Evolutionary conservation across 2,329 filamentous ascomycete species (phyloP), one percentile per base, ranked within the genome.

Genomic region (Microdochium bolleyi): DNA sequence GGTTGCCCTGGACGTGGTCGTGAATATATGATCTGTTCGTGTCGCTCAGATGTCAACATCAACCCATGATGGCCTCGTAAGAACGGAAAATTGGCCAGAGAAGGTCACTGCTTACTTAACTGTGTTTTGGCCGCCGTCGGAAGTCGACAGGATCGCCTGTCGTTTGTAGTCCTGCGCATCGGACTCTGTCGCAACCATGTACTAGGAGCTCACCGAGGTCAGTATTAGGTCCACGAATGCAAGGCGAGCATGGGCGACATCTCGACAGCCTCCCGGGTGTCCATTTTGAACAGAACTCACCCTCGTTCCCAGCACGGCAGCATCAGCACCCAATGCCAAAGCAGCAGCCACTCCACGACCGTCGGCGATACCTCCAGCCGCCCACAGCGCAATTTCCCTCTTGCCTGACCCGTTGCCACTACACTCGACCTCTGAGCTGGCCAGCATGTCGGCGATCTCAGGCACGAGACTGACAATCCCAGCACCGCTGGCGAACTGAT

Each of bases 381-480:
- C 75, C 3, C 76, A 52, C 3, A 77, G 51, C 22, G 55, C 57
- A 27, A 30, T 53, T 5, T 49, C 50, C n/a, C 58, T 25, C 13
- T 11, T 21, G 21, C n/a, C 32, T 1, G n/a, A n/a, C n/a, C 66
- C 62, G 24, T 79, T 75, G 7, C 67, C 68, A 49, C 79, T 75
- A 0, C 77, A 77, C 3, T 77, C 78, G 19, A 76, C 73, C 0
- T 75, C 77, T 37, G 62, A 61, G 3, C 55, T 32, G 3, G 50
- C 48, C 16, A 77, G 49, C 13, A 68, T 64, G 57, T 80, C 76
- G 2, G 58, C 54, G 2, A 78, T 66, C 61, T 80, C 77, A 1
- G 77, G 77, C 4, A 79, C 56, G 2, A 80, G 64, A 7, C 72
- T 66, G 0, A 79, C 60, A 10, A 80, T 53, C 3, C 75, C 66